Evolutionary conservation across 2,329 filamentous ascomycete genomes (phyloP).

Genomic region (Fusarium sp.): DNA sequence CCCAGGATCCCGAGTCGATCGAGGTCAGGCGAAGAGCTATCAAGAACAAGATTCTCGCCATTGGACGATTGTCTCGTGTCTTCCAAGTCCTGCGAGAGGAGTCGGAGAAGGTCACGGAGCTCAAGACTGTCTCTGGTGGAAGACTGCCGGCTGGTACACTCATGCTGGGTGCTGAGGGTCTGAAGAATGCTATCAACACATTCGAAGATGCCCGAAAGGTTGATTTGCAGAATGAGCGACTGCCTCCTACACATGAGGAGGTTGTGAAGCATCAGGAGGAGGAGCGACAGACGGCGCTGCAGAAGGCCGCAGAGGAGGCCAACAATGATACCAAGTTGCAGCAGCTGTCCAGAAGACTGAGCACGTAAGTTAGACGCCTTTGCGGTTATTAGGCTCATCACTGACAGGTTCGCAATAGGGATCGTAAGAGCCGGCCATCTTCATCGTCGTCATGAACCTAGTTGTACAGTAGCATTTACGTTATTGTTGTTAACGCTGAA

Average conservation of each 20-base stretch:
- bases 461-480: slow-evolving; percentile 44
- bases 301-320: slow-evolving; percentile 87
- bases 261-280: slow-evolving; percentile 86
- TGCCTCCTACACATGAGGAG: slow-evolving; percentile 93
- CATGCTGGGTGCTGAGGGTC: slow-evolving; percentile 97
- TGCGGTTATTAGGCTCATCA: not conserved
- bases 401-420: slow-evolving; percentile 27
- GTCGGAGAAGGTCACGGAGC: slow-evolving; percentile 94
- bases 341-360: slow-evolving; percentile 88
- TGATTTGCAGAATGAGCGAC: slow-evolving; percentile 93
- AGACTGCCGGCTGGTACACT: slow-evolving; percentile 93
- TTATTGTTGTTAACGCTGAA: slow-evolving; percentile 36
- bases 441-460: slow-evolving; percentile 41
- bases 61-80: slow-evolving; percentile 94
- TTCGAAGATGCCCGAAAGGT: slow-evolving; percentile 98
- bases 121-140: slow-evolving; percentile 96
- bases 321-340: slow-evolving; percentile 92
- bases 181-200: slow-evolving; percentile 96
- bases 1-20: slow-evolving; percentile 82
- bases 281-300: slow-evolving; percentile 83
- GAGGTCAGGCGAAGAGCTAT: slow-evolving; percentile 96
- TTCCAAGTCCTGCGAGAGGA: slow-evolving; percentile 99
- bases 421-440: slow-evolving; percentile 46
- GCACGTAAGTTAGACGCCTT: slow-evolving; percentile 73
- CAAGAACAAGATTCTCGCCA: slow-evolving; percentile 99